A percentile compares a stretch with the other conserved stretches of the same genome.
These are phyloP conservation scores for Phytophthora fragariae DNA, from an alignment of 352 stramenopile species.

Conservation along the genomic window DNA sequence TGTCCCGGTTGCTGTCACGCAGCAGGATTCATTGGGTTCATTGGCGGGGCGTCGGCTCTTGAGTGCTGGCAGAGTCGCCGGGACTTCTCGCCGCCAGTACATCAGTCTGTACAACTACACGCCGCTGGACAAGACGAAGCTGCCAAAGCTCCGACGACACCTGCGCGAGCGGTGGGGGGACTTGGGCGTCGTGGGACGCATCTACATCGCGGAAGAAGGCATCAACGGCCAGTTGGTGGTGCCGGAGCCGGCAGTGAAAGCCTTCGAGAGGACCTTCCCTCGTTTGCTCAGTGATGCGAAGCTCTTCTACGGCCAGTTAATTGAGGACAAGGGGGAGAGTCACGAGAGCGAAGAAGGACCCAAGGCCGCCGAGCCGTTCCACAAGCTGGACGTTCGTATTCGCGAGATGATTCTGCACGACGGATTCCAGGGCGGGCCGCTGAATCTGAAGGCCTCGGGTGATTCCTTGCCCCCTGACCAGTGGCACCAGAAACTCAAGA, in stretches of 20 bases:
- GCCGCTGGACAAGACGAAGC: conserved; percentile 37
- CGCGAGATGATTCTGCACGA: conserved; percentile 91
- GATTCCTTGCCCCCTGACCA: conserved; percentile 14
- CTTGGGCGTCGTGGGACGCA: conserved; percentile 64
- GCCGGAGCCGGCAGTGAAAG: conserved; percentile 45
- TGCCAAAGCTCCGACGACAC: conserved; percentile 48
- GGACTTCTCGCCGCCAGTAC: conserved; percentile 64
- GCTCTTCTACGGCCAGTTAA: conserved; percentile 40
- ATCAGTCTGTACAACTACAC: conserved; percentile 73
- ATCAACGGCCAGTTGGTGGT: conserved; percentile 96
- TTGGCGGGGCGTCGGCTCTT: conserved; percentile 13
- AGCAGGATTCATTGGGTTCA: background rate
- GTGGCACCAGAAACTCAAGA: conserved; percentile 54
- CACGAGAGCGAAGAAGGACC: conserved; percentile 12
- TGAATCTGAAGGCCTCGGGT: background rate
- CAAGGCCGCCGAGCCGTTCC: conserved; percentile 44
- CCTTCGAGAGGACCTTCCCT: conserved; percentile 21
- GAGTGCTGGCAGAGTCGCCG: conserved; percentile 43
- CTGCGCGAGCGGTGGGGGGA: conserved; percentile 51
- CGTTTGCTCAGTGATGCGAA: conserved; percentile 30
- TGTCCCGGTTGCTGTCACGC: background rate
- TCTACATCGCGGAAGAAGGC: conserved; percentile 95
- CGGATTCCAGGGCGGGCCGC: conserved; percentile 47
- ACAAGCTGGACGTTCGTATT: conserved; percentile 87
- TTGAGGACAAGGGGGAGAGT: background rate